Percentiles rank a stretch among this genome's conserved stretches.
phyloP scores from a whole-genome alignment of 345 rosid species.

The Mangifera indica region DNA sequence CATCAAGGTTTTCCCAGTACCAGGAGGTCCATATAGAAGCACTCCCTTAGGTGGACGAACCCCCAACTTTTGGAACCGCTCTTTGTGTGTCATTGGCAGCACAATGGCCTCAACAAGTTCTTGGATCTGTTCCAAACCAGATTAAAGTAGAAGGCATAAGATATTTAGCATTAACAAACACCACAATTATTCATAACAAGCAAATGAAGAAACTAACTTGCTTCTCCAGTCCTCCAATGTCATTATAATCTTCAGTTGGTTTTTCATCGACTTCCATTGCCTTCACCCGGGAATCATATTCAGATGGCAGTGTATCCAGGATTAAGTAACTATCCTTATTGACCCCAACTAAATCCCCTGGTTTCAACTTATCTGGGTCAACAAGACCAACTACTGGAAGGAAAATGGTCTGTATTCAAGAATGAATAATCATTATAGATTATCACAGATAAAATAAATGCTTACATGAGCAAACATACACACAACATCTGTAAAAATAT shows the following conservation, averaged over 20 bases:
- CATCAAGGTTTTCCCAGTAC: conserved; percentile 98
- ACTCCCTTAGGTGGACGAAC: conserved; percentile 99
- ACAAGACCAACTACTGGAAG: conserved; percentile 97
- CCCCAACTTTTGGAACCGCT: conserved; percentile 87
- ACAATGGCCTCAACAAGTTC: conserved; percentile 99
- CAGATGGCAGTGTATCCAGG: conserved; percentile 93
- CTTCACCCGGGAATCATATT: conserved; percentile 94
- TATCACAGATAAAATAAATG: background rate
- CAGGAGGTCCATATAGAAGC: conserved; percentile 97
- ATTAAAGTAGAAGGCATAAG: background rate
- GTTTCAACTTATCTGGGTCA: conserved; percentile 94
- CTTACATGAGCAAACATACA: background rate
- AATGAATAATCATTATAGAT: background rate
- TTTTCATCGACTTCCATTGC: conserved; percentile 99
- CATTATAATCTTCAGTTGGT: conserved; percentile 98
- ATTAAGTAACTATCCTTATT: conserved; percentile 96
- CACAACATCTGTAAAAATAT: background rate
- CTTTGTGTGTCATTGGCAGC: conserved; percentile 97
- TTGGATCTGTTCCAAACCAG: conserved; percentile 64
- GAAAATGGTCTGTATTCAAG: conserved; percentile 75
- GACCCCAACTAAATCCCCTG: conserved; percentile 98
- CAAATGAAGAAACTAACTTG: conserved; percentile 45
- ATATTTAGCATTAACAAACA: background rate
- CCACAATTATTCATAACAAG: background rate
- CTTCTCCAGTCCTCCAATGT: conserved; percentile 96